Conservation (phyloP, 345 rosid genomes). For the Alliaria petiolata region DNA sequence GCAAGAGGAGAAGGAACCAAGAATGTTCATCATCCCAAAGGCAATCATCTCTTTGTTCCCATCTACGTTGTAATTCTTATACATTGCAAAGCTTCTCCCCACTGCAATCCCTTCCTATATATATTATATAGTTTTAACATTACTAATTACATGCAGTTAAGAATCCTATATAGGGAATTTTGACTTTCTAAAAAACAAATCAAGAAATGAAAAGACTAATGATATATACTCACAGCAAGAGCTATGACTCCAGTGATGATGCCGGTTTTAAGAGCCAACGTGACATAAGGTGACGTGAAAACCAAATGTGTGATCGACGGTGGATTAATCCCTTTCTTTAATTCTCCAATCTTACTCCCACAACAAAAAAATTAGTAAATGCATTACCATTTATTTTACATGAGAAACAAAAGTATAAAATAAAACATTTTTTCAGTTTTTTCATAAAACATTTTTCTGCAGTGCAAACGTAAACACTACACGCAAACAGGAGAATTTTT, state of each 20-base stretch:
- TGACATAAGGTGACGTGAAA: conserved; percentile 50
- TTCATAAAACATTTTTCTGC: too few species aligned
- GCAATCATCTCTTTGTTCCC: conserved; percentile 98
- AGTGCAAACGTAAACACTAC: too few species aligned
- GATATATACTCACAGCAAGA: conserved; percentile 56
- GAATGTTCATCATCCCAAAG: conserved; percentile 80
- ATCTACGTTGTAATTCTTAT: conserved; percentile 82
- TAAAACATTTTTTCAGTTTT: too few species aligned
- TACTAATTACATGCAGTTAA: not conserved
- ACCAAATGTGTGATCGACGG: conserved; percentile 56
- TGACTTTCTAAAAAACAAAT: not conserved
- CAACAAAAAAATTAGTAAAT: not conserved
- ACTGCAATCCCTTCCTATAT: conserved; percentile 93
- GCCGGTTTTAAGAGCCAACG: conserved; percentile 62
- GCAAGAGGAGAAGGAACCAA: conserved; percentile 85
- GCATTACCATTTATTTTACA: too few species aligned
- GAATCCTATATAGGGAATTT: not conserved
- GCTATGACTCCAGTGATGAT: conserved; percentile 79
- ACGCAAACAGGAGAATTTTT: too few species aligned
- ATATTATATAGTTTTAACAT: not conserved
- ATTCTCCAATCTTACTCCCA: conserved; percentile 61
- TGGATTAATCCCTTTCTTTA: conserved; percentile 88
- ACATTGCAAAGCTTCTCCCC: conserved; percentile 90
- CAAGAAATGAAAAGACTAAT: not conserved
- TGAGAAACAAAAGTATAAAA: too few species aligned